These are phyloP conservation scores for Jaminaea rosea DNA, from an alignment of 1,284 basidiomycete species.

Conservation along the genomic window DNA sequence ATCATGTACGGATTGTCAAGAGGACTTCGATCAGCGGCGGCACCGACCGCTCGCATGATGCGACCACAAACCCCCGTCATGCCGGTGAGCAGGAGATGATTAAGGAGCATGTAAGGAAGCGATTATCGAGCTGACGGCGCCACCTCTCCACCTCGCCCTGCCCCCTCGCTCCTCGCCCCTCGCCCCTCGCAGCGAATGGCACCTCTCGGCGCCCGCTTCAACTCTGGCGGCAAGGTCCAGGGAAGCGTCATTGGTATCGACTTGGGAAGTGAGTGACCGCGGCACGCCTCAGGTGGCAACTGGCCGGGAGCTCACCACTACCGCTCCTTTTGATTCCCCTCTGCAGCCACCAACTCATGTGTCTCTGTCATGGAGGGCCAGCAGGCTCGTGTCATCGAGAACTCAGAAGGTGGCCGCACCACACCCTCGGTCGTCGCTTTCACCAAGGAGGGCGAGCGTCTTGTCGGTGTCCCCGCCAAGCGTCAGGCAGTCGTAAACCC, in stretches of 20 bases:
- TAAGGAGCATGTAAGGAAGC: background rate
- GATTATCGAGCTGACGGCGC: background rate
- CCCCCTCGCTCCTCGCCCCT: slow-evolving; percentile 5
- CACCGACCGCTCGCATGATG: slow-evolving; percentile 29
- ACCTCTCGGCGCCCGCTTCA: slow-evolving; percentile 27
- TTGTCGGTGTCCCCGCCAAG: slow-evolving; percentile 92
- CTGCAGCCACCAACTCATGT: slow-evolving; percentile 43
- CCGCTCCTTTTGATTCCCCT: background rate
- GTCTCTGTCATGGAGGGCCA: slow-evolving; percentile 66
- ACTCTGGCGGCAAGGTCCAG: slow-evolving; percentile 36
- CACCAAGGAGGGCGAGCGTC: slow-evolving; percentile 64
- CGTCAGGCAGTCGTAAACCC: slow-evolving; percentile 95
- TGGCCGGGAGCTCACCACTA: background rate
- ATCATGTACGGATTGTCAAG: slow-evolving; percentile 9
- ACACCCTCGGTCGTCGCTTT: slow-evolving; percentile 98
- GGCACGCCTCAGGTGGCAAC: background rate
- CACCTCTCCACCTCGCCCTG: background rate
- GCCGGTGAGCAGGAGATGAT: slow-evolving; percentile 19
- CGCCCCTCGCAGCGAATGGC: slow-evolving; percentile 19
- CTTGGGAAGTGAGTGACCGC: slow-evolving; percentile 33
- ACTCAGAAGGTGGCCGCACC: slow-evolving; percentile 92
- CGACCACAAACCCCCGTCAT: slow-evolving; percentile 22
- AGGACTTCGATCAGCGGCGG: slow-evolving; percentile 16
- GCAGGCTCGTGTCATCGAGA: slow-evolving; percentile 88
- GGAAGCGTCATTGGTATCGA: slow-evolving; percentile 46